Conservation (phyloP, 768 basidiomycete genomes). For the Chalciporus sphaerocephalus region DNA sequence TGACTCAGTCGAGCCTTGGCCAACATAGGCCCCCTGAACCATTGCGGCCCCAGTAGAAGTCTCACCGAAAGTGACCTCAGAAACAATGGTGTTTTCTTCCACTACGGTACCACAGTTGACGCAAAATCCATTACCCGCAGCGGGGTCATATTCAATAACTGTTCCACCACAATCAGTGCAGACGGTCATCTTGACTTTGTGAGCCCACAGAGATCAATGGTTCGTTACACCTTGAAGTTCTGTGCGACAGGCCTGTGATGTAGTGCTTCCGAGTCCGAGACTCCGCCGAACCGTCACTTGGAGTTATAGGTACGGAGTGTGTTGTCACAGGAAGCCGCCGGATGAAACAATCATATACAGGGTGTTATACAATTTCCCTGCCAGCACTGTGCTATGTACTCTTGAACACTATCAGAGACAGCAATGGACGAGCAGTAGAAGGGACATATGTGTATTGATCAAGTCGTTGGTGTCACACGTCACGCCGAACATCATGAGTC, state of each 20-base stretch:
- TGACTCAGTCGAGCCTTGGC: constrained; percentile 80
- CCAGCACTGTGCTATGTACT: too few species aligned
- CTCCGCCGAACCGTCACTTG: too few species aligned
- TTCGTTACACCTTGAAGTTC: too few species aligned
- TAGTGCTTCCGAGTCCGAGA: too few species aligned
- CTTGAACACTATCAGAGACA: too few species aligned
- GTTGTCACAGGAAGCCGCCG: too few species aligned
- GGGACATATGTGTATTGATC: too few species aligned
- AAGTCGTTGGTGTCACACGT: not conserved
- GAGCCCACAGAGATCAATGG: not conserved
- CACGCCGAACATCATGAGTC: not conserved
- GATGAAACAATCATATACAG: too few species aligned
- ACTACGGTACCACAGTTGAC: constrained; percentile 84
- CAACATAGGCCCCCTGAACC: constrained; percentile 92
- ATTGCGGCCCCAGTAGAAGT: constrained; percentile 87
- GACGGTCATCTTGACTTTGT: constrained; percentile 34
- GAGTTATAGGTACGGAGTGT: too few species aligned
- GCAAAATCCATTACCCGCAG: constrained; percentile 84
- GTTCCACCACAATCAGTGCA: constrained; percentile 79
- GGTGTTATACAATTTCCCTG: too few species aligned
- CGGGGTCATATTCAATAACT: constrained; percentile 80
- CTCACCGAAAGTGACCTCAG: constrained; percentile 95
- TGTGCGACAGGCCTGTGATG: too few species aligned
- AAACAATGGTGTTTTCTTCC: constrained; percentile 91
- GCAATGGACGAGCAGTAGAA: too few species aligned